These are phyloP conservation scores for Telfairia occidentalis DNA, from an alignment of 331 rosid species.

Conservation along the genomic window DNA sequence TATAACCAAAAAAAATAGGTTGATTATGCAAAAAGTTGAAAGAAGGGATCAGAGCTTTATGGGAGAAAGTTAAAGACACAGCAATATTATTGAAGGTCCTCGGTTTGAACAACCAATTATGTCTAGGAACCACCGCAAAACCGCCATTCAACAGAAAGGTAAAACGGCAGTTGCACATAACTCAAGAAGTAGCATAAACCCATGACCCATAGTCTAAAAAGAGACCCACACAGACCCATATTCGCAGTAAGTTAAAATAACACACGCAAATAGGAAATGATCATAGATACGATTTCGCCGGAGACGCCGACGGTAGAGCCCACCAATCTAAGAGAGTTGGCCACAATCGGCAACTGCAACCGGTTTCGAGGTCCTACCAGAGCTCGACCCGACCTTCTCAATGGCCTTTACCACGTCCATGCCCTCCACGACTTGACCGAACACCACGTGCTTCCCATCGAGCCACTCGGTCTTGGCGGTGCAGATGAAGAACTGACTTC, in stretches of 20 bases:
- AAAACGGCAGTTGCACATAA: not conserved
- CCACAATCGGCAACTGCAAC: conserved; percentile 68
- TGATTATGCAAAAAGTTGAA: not conserved
- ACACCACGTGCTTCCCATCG: conserved; percentile 87
- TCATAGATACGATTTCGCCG: not conserved
- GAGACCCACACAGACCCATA: not conserved
- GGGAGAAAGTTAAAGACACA: not conserved
- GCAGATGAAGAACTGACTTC: conserved; percentile 91
- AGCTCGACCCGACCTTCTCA: conserved; percentile 65
- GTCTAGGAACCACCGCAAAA: not conserved
- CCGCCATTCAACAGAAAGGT: not conserved
- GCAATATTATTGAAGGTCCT: conserved; percentile 7
- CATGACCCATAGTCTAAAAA: not conserved
- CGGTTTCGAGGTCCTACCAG: conserved; percentile 46
- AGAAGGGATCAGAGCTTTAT: not conserved
- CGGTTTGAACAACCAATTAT: not conserved
- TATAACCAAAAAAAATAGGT: too few species aligned
- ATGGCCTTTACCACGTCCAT: conserved; percentile 41
- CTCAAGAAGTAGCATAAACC: not conserved
- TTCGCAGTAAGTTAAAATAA: conserved; percentile 9
- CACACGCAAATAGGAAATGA: conserved; percentile 12
- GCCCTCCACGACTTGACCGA: conserved; percentile 66
- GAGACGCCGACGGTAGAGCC: not conserved
- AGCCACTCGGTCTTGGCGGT: conserved; percentile 84
- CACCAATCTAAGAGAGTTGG: conserved; percentile 44